These are phyloP conservation scores for Xylariaceae sp. DNA, from an alignment of 2,329 filamentous ascomycete genomes.

Conservation along the genomic window DNA sequence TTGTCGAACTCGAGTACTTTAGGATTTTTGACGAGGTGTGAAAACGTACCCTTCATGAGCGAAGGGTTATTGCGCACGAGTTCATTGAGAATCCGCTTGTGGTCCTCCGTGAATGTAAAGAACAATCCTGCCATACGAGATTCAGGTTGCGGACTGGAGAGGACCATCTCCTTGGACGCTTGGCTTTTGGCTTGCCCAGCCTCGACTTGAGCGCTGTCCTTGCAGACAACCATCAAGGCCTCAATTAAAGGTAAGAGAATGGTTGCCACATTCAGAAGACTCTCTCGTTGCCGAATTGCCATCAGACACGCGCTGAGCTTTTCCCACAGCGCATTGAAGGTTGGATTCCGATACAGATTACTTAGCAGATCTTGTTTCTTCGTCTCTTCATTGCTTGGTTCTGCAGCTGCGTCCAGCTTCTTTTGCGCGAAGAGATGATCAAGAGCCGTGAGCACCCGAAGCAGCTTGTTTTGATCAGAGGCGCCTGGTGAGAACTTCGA, in stretches of 20 bases:
- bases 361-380: constrained; percentile 81
- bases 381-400: constrained; percentile 47
- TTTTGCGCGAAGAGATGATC: constrained; percentile 90
- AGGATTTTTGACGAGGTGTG: constrained; percentile 92
- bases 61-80: constrained; percentile 95
- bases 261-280: constrained; percentile 94
- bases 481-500: constrained; percentile 94
- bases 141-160: constrained; percentile 74
- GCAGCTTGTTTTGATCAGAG: constrained; percentile 92
- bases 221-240: constrained; percentile 97
- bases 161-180: constrained; percentile 59
- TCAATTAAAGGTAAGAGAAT: constrained; percentile 93
- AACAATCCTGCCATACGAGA: constrained; percentile 82
- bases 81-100: constrained; percentile 95
- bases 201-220: constrained; percentile 83
- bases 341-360: constrained; percentile 83
- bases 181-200: constrained; percentile 43
- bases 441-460: constrained; percentile 85
- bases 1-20: constrained; percentile 99
- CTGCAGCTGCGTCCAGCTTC: constrained; percentile 41
- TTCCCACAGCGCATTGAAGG: constrained; percentile 86
- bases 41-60: constrained; percentile 97
- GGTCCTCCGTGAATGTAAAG: constrained; percentile 96
- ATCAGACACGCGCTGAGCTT: constrained; percentile 84
- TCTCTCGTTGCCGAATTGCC: constrained; percentile 84